Percentiles rank a stretch among this genome's conserved stretches.
Conservation (phyloP, 2,329 filamentous ascomycete genomes). For the Cadophora sp. region DNA sequence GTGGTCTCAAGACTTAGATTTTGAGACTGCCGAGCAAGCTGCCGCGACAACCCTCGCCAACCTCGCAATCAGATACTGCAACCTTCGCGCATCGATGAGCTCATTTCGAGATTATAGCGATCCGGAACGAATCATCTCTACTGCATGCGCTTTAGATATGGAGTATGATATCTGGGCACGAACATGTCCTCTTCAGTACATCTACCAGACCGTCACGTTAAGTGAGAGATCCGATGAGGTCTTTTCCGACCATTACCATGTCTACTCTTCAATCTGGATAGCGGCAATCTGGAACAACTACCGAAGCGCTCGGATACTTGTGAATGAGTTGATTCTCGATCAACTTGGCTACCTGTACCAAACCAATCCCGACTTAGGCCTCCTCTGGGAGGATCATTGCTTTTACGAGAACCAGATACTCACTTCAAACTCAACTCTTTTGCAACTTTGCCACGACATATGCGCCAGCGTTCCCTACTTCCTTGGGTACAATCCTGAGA, state of each 20-base stretch:
- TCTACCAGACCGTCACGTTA: conserved; percentile 34
- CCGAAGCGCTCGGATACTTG: conserved; percentile 36
- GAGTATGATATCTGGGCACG: conserved; percentile 33
- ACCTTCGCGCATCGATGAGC: conserved; percentile 38
- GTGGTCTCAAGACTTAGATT: conserved; percentile 47
- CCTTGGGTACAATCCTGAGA: conserved; percentile 29
- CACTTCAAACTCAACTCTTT: conserved; percentile 27
- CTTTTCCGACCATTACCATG: conserved; percentile 41
- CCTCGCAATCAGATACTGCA: conserved; percentile 46
- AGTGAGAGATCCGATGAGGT: conserved; percentile 31
- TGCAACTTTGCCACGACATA: conserved; percentile 39
- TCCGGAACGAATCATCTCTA: conserved; percentile 31
- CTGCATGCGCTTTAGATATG: conserved; percentile 30
- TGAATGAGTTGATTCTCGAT: conserved; percentile 39
- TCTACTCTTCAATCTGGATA: conserved; percentile 37
- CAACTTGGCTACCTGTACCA: conserved; percentile 36
- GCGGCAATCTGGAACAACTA: conserved; percentile 43
- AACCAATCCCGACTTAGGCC: conserved; percentile 13
- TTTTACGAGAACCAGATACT: conserved; percentile 33
- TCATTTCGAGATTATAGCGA: conserved; percentile 38
- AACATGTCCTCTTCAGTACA: conserved; percentile 26
- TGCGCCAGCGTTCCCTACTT: conserved; percentile 39
- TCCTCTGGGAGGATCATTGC: conserved; percentile 17
- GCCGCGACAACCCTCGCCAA: conserved; percentile 49
- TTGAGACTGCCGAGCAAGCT: conserved; percentile 30